Base-by-base conservation (phyloP, 2,329 filamentous ascomycete genomes). In the Xylaria multiplex region DNA sequence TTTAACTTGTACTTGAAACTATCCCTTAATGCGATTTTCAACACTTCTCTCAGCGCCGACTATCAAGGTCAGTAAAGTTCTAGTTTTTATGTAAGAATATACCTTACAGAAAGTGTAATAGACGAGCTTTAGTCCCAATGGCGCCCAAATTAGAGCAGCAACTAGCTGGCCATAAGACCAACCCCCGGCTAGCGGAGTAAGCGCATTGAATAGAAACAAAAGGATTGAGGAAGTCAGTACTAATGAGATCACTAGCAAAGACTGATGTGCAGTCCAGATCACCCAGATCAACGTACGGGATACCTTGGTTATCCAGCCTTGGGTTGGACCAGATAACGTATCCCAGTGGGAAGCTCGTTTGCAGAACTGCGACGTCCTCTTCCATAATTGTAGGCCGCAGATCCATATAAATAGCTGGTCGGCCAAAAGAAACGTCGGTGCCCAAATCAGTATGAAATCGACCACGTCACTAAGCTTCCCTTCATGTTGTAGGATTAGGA, bases 141-240 rank as follows among this genome's bases (percentile, higher is more conserved):
- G 58, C 11, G 30, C 37, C 58, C 58, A 61, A 30, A 61, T 19
- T 8, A 61, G 48, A 13, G 37, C 32, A 24, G 58, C 58, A 9
- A 54, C 37, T 35, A 61, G 24, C 32, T 61, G 58, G 19, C 58
- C 58, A 52, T 61, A 54, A 32, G 58, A 61, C 58, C 58, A 61
- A 3, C 48, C 35, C 2, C 27, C 58, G 8, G 48, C 7, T 16
- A 53, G 22, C 22, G 9, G n/a, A 43, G 19, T 43, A 7, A 32
- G 6, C 13, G 6, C 6, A n/a, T 42, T 4, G 22, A 56, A 57
- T 16, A 46, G 6, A 14, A 57, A 22, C 2, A 19, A n/a, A 46
- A 35, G 8, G 1, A n/a, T 14, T 9, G 2, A 24, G 3, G 22
- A 48, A 13, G 7, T 13, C 8, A 2, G 19, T 13, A 48, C 27